Percentiles rank a stretch among this genome's conserved stretches.
These are phyloP conservation scores for Penicillium expansum DNA, from an alignment of 2,329 filamentous ascomycete genomes.

Conservation along the genomic window DNA sequence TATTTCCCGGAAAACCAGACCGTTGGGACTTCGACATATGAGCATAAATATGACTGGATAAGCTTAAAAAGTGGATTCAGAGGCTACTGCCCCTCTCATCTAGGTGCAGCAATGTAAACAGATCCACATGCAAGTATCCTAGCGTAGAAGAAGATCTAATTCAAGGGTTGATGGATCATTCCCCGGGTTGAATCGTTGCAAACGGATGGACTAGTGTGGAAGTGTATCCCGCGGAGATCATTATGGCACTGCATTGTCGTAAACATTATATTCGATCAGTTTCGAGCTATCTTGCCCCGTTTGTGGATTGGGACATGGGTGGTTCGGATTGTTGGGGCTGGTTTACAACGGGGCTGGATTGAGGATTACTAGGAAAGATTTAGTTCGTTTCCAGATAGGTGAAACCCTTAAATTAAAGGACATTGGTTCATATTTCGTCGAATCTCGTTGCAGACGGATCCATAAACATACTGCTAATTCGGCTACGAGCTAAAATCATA, in stretches of 20 bases:
- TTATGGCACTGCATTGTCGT: no score
- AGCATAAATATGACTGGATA: neutral
- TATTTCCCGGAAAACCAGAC: neutral
- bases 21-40: neutral
- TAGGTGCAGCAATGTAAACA: neutral
- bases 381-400: neutral
- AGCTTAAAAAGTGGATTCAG: neutral
- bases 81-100: neutral
- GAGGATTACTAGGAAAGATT: neutral
- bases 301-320: neutral
- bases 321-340: neutral
- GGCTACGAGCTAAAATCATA: neutral
- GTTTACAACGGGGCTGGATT: slow-evolving; percentile 1
- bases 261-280: neutral
- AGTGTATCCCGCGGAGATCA: neutral
- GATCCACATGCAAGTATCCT: neutral
- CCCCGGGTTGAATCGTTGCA: neutral
- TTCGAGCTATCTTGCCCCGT: neutral
- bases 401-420: neutral
- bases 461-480: neutral
- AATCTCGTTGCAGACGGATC: neutral
- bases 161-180: neutral
- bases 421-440: neutral
- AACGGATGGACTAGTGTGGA: neutral
- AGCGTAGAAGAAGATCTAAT: neutral